These are phyloP conservation scores for Clathrospora elynae DNA, from an alignment of 2,329 filamentous ascomycete species.

Conservation along the genomic window DNA sequence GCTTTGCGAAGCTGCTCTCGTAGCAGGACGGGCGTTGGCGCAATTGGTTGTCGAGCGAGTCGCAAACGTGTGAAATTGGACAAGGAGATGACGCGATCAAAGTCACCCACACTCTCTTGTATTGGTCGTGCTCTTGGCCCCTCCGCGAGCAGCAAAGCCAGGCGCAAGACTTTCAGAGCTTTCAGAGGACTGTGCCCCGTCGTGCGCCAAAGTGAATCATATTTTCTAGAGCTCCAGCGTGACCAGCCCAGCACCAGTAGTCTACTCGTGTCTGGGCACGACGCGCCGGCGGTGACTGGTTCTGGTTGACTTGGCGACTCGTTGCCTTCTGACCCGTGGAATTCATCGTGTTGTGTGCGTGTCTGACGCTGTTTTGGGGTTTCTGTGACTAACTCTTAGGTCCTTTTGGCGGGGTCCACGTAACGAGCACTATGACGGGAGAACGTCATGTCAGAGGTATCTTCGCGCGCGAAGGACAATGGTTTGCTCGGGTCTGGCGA, in stretches of 20 bases:
- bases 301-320: constrained; percentile 13
- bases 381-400: constrained; percentile 33
- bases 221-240: constrained; percentile 31
- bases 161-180: constrained; percentile 16
- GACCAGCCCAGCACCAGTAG: constrained; percentile 29
- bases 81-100: constrained; percentile 24
- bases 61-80: constrained; percentile 12
- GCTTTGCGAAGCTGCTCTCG: neutral
- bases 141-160: constrained; percentile 18
- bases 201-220: constrained; percentile 18
- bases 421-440: constrained; percentile 7
- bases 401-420: constrained; percentile 25
- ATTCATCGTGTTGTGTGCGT: constrained; percentile 21
- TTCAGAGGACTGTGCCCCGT: constrained; percentile 15
- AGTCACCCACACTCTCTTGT: constrained; percentile 18
- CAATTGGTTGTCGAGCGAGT: constrained; percentile 9
- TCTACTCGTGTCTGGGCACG: constrained; percentile 31
- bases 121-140: constrained; percentile 19
- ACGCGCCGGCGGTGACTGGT: constrained; percentile 26
- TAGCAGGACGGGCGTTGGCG: neutral
- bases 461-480: neutral
- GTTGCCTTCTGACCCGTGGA: constrained; percentile 16
- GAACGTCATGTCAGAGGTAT: constrained; percentile 3
- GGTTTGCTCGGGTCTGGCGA: neutral
- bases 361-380: constrained; percentile 27